Percentiles rank a stretch among this genome's conserved stretches.
Conservation (phyloP, 257 asterid species). For the Anisodus tanguticus region DNA sequence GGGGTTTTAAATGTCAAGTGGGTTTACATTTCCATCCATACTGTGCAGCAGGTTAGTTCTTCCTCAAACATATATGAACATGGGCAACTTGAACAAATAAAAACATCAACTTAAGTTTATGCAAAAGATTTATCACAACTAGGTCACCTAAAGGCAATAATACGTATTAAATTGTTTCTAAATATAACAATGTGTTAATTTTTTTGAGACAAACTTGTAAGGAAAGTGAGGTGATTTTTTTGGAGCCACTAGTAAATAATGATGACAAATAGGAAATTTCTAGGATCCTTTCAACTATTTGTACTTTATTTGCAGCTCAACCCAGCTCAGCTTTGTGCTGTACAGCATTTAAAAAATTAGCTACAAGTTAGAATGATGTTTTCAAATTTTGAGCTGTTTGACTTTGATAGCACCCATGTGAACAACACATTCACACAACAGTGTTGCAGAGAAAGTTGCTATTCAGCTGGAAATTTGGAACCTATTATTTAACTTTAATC, state of each 20-base stretch:
- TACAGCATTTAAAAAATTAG: neutral
- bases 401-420: constrained; percentile 8
- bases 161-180: no score
- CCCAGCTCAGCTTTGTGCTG: neutral
- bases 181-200: no score
- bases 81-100: neutral
- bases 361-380: neutral
- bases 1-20: neutral
- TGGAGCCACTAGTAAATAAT: neutral
- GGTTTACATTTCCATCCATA: neutral
- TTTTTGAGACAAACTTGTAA: no score
- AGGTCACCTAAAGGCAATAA: no score
- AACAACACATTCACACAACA: neutral
- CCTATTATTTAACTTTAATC: neutral
- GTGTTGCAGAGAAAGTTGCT: neutral
- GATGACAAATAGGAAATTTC: neutral
- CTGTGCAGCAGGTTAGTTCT: neutral
- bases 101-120: neutral
- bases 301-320: neutral
- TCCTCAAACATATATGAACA: neutral
- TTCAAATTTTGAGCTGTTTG: constrained; percentile 1
- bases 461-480: neutral
- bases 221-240: no score
- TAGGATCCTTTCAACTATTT: neutral
- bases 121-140: neutral